These are phyloP conservation scores for Parascedosporium putredinis DNA, from an alignment of 2,329 filamentous ascomycete genomes.

Conservation along the genomic window DNA sequence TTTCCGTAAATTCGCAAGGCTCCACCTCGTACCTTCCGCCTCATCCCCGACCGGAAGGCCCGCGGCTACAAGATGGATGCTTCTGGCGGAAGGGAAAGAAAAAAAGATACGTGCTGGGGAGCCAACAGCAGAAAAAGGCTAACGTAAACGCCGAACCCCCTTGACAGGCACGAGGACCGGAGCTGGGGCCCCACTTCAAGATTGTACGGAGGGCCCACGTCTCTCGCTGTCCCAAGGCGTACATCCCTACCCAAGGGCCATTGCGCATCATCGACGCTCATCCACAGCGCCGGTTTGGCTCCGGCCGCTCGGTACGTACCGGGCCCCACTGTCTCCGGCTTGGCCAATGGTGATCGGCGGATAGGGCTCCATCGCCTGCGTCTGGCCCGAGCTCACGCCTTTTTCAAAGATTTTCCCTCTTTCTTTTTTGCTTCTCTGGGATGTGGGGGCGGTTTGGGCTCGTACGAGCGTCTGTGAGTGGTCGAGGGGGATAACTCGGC, in stretches of 20 bases:
- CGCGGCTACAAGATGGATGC: not conserved
- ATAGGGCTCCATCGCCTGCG: not conserved
- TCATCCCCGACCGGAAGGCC: not conserved
- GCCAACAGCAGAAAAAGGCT: too few species aligned
- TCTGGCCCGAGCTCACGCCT: too few species aligned
- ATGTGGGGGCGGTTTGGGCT: too few species aligned
- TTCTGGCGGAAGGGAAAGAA: too few species aligned
- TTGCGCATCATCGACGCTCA: too few species aligned
- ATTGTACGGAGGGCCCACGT: not conserved
- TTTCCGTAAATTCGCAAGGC: not conserved
- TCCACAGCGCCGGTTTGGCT: not conserved
- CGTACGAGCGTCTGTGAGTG: too few species aligned
- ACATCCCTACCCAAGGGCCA: too few species aligned
- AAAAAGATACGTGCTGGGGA: too few species aligned
- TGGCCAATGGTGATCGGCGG: not conserved
- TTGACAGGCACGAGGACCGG: not conserved
- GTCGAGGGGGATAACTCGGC: too few species aligned
- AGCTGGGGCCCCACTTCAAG: not conserved
- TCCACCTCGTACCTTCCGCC: too few species aligned
- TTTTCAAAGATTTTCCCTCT: too few species aligned
- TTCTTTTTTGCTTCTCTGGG: too few species aligned
- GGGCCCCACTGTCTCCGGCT: not conserved
- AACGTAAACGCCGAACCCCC: not conserved
- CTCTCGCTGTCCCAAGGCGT: not conserved
- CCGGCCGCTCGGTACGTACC: not conserved